A percentile compares a stretch with the other conserved stretches of the same genome.
Conservation (phyloP, 192 early-diverging fungal genomes). For the Neocallimastix lanati region DNA sequence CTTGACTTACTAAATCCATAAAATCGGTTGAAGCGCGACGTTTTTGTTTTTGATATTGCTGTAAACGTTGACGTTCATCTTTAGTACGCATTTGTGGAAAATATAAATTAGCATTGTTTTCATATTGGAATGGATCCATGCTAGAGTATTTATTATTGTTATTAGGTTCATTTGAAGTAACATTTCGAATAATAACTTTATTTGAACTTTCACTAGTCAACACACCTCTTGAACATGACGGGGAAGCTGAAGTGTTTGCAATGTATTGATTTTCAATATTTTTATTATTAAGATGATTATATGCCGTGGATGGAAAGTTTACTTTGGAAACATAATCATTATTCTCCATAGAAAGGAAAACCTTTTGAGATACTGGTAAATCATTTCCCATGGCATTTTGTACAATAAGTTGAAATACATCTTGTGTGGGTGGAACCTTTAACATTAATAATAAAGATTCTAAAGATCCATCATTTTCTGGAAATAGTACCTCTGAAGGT, state of each 20-base stretch:
- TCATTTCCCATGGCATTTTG: background rate
- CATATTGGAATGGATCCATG: background rate
- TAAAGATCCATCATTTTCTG: background rate
- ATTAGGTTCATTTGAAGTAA: too few relatives aligned
- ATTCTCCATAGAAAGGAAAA: background rate
- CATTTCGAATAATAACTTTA: background rate
- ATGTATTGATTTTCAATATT: background rate
- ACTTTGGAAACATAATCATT: background rate
- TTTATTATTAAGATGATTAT: background rate
- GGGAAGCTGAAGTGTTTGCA: background rate
- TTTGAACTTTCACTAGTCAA: background rate
- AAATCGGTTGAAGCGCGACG: background rate
- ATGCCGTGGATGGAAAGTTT: background rate
- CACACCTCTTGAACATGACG: background rate
- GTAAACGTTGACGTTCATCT: background rate
- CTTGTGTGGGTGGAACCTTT: background rate
- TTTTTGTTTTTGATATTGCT: background rate
- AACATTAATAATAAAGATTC: background rate
- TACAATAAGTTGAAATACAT: background rate
- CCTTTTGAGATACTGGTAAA: background rate
- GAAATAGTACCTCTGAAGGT: background rate
- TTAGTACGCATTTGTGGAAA: background rate
- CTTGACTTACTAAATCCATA: background rate
- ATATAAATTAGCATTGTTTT: background rate
- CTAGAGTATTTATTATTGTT: too few relatives aligned